Base-by-base conservation (phyloP, 208 protist species). In the Herpetomonas muscarum region DNA sequence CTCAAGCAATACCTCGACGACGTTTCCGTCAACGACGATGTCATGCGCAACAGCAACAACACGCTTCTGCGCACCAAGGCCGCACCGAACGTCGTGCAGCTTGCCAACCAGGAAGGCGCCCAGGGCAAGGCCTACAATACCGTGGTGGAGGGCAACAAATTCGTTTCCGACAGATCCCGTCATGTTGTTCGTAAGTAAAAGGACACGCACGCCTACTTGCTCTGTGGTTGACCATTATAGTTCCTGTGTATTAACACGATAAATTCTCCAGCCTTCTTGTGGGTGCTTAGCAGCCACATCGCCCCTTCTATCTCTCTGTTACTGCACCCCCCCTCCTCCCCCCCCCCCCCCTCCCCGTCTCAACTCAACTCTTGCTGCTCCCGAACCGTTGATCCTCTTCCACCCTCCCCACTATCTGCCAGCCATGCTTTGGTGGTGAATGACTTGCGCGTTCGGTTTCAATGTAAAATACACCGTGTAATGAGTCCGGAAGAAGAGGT, bases 1-100 rank as follows among this genome's bases (percentile, higher is more conserved):
- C 81, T 98, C 7, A 95, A 97, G 64, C 85, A 97, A 66, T 98
- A 98, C 76, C 74, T 98, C 17, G 92, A 98, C 63, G 94, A 97
- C 53, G 87, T 98, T 44, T 91, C 87, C 3, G 89, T 98, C 17
- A 98, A 84, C 70, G 87, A 97, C 48, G 79, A 81, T 36, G 94
- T 97, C 21, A 93, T 93, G 84, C 54, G 66, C 13, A 63, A 59
- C 31, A 74, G 55, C 15, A 77, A 78, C 46, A 87, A 87, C 52
- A 48, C 78, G 2, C 58, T 92, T 31, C 74, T 90, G 19, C 65
- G 56, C 31, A 81, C 68, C 19, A 70, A 67, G 25, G 50, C 61
- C 19, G 61, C 65, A 3, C 19, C 69, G 7, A 92, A 85, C 61
- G 85, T 95, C 25, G 85, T 92, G n/a, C 75, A 87, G 41, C 57